Evolutionary conservation across 495 filamentous ascomycete species (phyloP).

Genomic region (Pyronema omphalodes): DNA sequence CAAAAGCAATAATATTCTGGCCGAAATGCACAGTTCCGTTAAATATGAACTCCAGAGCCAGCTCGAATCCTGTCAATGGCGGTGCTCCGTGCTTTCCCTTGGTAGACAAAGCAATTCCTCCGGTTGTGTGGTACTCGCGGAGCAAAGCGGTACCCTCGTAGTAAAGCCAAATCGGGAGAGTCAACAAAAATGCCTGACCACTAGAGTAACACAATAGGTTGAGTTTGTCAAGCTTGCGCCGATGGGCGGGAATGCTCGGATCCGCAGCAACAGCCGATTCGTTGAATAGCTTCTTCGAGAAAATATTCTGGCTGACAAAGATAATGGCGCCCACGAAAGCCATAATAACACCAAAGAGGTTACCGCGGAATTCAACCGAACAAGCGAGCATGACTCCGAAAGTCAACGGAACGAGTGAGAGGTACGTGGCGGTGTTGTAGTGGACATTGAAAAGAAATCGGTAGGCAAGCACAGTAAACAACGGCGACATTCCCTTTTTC

Average conservation of each 20-base stretch:
- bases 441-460: conserved; percentile 69
- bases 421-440: conserved; percentile 74
- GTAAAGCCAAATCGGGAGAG: conserved; percentile 85
- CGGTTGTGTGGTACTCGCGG: conserved; percentile 45
- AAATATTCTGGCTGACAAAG: conserved; percentile 98
- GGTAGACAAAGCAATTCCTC: conserved; percentile 38
- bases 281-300: conserved; percentile 97
- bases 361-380: conserved; percentile 69
- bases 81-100: conserved; percentile 49
- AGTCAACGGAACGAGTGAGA: conserved; percentile 83
- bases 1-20: conserved; percentile 87
- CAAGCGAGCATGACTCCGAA: conserved; percentile 89
- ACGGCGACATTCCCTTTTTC: conserved; percentile 61
- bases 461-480: conserved; percentile 91
- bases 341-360: conserved; percentile 71
- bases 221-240: conserved; percentile 79
- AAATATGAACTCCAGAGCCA: conserved; percentile 77
- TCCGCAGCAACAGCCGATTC: conserved; percentile 69
- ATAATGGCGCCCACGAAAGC: conserved; percentile 76
- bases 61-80: conserved; percentile 23
- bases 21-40: conserved; percentile 95
- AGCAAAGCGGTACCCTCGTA: conserved; percentile 65
- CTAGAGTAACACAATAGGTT: conserved; percentile 95
- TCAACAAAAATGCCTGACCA: conserved; percentile 74
- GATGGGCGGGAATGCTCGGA: conserved; percentile 31